Evolutionary conservation across 768 basidiomycete species (phyloP), one percentile per base, ranked within the genome.

Genomic region (Lactifluus pinguis): DNA sequence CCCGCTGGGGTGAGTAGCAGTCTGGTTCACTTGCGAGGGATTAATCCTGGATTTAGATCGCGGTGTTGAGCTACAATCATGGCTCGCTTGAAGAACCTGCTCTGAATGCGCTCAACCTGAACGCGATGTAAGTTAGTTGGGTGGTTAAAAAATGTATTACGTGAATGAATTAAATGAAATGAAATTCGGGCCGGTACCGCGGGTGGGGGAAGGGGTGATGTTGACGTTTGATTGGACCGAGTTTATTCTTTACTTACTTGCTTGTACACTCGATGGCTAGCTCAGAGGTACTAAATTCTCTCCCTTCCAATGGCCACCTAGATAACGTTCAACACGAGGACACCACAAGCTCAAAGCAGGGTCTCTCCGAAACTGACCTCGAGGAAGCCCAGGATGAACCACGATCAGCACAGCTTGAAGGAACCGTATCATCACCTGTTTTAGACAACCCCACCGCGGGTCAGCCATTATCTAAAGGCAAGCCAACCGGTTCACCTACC

Each of bases 41-140:
- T 21, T 49, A 19, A 42, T 13, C 19, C 13, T 17, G 6, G 50
- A 17, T 38, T 19, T 55, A 92, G 90, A 79, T 93, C 57, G 82
- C 87, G 14, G 79, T 93, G 21, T 76, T 95, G 29, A 81, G 87
- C 30, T 95, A 97, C 72, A 92, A 92, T 67, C 93, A 95, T 74
- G 77, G 78, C 64, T 83, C 81, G 30, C 76, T 94, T 21, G 79
- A 79, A 21, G 92, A 95, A 72, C 91, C 92, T 7, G 82, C 83
- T 14, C 72, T 92, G 67, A 82, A 87, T 63, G 88, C 81, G 5
- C 73, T 92, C 66, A 92, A 92, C 69, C 65, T 91, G 70, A 72
- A 66, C 47, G 63, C 65, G 17, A 50, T 59, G 53, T 62, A 58
- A 58, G 45, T 39, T 30, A 25, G 21, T 17, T 32, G 11, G 34